Base-by-base conservation (phyloP, 805 yeast species). In the Wickerhamomyces subpelliculosus region DNA sequence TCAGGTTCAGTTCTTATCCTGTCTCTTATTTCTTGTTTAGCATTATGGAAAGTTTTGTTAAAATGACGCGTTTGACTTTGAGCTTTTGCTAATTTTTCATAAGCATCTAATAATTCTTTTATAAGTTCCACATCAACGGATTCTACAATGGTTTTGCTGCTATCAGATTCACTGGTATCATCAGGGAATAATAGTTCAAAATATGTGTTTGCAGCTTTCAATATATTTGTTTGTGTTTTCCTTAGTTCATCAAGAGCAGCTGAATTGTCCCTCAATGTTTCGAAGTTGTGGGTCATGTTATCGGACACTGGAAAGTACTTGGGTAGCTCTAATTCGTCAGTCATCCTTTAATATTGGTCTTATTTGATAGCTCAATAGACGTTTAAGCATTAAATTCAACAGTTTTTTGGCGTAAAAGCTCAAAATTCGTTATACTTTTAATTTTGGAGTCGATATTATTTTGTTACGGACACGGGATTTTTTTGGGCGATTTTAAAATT, bases 51-150 rank as follows among this genome's bases (percentile, higher is more conserved):
- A 4, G 44, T 39, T 0, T 29, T 32, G 7, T 37, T 30, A 35
- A 56, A 52, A 5, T 22, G 32, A 0, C 27, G 22, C 3, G 47
- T 30, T 19, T 48, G 46, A 17, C 27, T 22, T 24, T 46, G 46
- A 3, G 55, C 30, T 8, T 36, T 34, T 2, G 40, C 27, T n/a
- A 57, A 35, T 3, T 32, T 32, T 27, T 48, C 52, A 22, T 54
- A 46, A 1, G 54, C 26, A 14, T 35, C 38, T 22, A 49, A 17
- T 3, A 47, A 12, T 4, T 36, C 18, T 14, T 34, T 36, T 13
- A 50, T 16, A 1, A 46, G 43, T 8, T 16, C 41, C 20, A 44
- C 21, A 17, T 44, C 37, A 14, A 13, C 29, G 4, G 19, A 8
- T 27, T 27, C 29, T 12, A 23, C 19, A 4, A 20, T 14, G n/a